phyloP scores from a whole-genome alignment of 352 stramenopile species.

The Thraustochytrium striatum region DNA sequence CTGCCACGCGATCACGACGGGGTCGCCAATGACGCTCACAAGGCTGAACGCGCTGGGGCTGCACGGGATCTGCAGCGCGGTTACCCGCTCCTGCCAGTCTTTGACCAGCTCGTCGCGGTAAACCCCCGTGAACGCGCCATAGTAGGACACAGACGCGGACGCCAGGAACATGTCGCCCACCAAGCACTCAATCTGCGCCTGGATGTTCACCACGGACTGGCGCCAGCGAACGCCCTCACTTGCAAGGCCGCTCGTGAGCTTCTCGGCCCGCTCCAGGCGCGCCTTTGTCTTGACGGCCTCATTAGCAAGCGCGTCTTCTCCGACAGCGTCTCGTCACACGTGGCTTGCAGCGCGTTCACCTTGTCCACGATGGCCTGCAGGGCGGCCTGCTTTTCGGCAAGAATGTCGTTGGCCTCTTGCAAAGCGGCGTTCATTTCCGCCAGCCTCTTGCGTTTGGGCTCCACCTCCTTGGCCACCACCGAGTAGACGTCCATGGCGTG shows the following conservation, averaged over 20 bases:
- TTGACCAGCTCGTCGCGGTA: slow-evolving; percentile 65
- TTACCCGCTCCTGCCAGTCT: not conserved
- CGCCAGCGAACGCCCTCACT: slow-evolving; percentile 86
- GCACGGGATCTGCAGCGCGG: slow-evolving; percentile 20
- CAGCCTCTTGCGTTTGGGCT: slow-evolving; percentile 79
- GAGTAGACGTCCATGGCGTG: slow-evolving; percentile 90
- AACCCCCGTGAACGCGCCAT: slow-evolving; percentile 81
- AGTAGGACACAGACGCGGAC: slow-evolving; percentile 86
- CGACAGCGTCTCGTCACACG: slow-evolving; percentile 78
- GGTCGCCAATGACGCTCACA: slow-evolving; percentile 69
- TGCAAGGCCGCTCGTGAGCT: slow-evolving; percentile 79
- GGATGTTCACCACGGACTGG: slow-evolving; percentile 72
- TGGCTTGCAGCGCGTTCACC: slow-evolving; percentile 74
- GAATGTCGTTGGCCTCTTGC: slow-evolving; percentile 70
- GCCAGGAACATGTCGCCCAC: slow-evolving; percentile 87
- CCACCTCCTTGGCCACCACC: slow-evolving; percentile 86
- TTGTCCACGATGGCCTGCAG: slow-evolving; percentile 78
- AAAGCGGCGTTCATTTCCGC: slow-evolving; percentile 81
- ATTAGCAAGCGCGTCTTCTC: slow-evolving; percentile 79
- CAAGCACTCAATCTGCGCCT: slow-evolving; percentile 65
- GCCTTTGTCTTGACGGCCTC: slow-evolving; percentile 78
- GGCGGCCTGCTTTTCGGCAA: slow-evolving; percentile 78
- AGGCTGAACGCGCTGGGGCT: slow-evolving; percentile 15
- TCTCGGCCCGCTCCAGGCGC: slow-evolving; percentile 77
- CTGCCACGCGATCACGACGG: slow-evolving; percentile 86